Base-by-base conservation (phyloP, 2,329 filamentous ascomycete species). In the Colletotrichum lindemuthianum region DNA sequence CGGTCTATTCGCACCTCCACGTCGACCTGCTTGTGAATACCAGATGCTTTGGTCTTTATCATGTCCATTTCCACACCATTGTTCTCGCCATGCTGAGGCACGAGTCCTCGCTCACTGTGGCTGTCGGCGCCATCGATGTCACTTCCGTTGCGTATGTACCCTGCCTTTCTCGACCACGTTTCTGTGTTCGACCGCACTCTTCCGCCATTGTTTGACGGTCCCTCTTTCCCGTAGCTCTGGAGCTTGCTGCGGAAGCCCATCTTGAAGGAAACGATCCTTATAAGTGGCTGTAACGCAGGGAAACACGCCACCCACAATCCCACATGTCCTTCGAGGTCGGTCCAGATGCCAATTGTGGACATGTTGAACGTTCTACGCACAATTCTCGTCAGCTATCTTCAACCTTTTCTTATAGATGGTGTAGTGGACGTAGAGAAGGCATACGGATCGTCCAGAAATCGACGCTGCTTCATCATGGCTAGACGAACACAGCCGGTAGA, bases 261-360 rank as follows among this genome's bases (percentile, higher is more conserved):
- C 39, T 68, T 69, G 65, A 60, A 67, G 1, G 69, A 68, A 15
- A 74, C 24, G n/a, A 72, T 59, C n/a, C 78, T 75, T 7, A 78
- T 61, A 13, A 80, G 60, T 2, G 77, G 76, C 43, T 79, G 77
- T 8, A 80, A 65, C 2, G 77, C 72, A 8, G 77, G 77, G 52
- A 79, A 77, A 61, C 76, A 80, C 13, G 72, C 72, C 51, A 76
- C 77, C 77, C 78, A 81, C 33, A 81, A 70, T 11, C 77, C 79
- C 44, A 77, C 69, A 64, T 81, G 78, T 50, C 74, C 72, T 66
- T 81, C 79, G 6, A 80, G 69, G 45, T 77, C 73, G 13, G 76
- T 79, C 77, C 76, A 80, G n/a, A 76, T 68, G 39, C 70, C 73
- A n/a, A 75, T 71, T 8, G 68, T 74, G 13, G 72, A 68, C 70